Percentiles rank a stretch among this genome's conserved stretches.
Evolutionary conservation across 345 rosid species (phyloP).

Genomic region (Eucalyptus polyanthemos): DNA sequence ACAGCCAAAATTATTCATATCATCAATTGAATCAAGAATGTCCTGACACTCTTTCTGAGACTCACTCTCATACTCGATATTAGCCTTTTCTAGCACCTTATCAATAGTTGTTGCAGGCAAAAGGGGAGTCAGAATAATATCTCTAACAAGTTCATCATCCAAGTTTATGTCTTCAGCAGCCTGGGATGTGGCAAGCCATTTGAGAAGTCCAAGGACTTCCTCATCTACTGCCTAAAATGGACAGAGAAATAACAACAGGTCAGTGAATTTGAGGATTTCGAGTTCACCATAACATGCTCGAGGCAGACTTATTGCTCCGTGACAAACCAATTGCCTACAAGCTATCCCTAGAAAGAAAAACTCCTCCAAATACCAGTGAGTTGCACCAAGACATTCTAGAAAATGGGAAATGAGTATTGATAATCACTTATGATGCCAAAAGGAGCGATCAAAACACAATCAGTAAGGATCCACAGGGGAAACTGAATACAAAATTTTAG

Average conservation of each 20-base stretch:
- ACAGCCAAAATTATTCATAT: constrained; percentile 21
- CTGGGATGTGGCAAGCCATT: constrained; percentile 90
- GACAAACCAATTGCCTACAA: neutral
- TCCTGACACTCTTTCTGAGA: constrained; percentile 96
- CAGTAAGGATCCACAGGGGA: neutral
- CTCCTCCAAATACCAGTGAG: neutral
- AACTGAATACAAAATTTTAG: neutral
- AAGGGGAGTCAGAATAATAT: constrained; percentile 69
- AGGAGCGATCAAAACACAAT: neutral
- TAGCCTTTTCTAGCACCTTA: constrained; percentile 72
- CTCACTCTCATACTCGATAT: constrained; percentile 60
- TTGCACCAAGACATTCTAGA: neutral
- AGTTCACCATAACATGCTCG: neutral
- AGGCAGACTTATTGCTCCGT: neutral
- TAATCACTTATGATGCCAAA: neutral
- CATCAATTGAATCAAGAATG: constrained; percentile 84
- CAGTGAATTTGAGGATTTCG: neutral
- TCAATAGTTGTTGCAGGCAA: constrained; percentile 57
- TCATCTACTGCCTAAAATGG: constrained; percentile 36
- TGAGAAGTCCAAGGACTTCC: constrained; percentile 71
- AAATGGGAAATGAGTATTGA: neutral
- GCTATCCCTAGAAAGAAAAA: neutral
- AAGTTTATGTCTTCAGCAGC: constrained; percentile 88
- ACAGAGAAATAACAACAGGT: neutral
- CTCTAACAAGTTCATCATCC: constrained; percentile 85